Base-by-base conservation (phyloP, 148 eudicot genomes). In the Fagopyrum esculentum region DNA sequence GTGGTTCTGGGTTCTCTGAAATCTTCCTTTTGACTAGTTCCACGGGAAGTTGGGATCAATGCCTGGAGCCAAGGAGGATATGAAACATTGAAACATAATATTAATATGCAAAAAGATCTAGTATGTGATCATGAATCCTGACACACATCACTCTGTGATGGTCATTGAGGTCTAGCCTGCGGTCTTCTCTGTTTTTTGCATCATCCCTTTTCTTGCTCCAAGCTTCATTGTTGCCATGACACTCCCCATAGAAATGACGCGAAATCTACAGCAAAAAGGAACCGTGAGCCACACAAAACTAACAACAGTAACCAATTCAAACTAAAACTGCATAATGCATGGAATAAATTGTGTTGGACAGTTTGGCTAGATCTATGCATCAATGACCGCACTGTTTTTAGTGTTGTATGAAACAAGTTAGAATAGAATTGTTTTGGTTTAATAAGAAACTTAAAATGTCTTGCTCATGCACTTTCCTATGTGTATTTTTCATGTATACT, bases 1-100 rank as follows among this genome's bases (percentile, higher is more conserved):
- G 69, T 63, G 69, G 47, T 66, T 6, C 64, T 59, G 59, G 59
- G 59, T 54, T 61, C 68, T 61, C 43, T 61, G 6, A 40, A 29
- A 26, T 61, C 30, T 61, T 61, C 43, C 68, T 29, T 61, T 61
- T 3, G 30, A 2, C 9, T 60, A 9, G 66, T n/a, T 22, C 5
- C 57, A 52, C 13, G 69, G 45, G 44, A 63, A 63, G n/a, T 26
- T 9, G 64, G 64, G 35, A 59, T 59, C 35, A 59, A 59, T 59
- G 35, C 66, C 35, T 19, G 66, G 66, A 6, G 13, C 22, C 22
- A 2, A 16, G 22, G 22, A 5, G 22, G 59, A 15, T 6, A 4
- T 55, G 22, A 55, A 55, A n/a, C 59, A 55, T 55, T 35, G 26
- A 22, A 22, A 35, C 40, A 35, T 35, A 35, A 35, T 35, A 35